Evolutionary conservation across 2,329 filamentous ascomycete genomes (phyloP).

Genomic region (Onygenales sp.): DNA sequence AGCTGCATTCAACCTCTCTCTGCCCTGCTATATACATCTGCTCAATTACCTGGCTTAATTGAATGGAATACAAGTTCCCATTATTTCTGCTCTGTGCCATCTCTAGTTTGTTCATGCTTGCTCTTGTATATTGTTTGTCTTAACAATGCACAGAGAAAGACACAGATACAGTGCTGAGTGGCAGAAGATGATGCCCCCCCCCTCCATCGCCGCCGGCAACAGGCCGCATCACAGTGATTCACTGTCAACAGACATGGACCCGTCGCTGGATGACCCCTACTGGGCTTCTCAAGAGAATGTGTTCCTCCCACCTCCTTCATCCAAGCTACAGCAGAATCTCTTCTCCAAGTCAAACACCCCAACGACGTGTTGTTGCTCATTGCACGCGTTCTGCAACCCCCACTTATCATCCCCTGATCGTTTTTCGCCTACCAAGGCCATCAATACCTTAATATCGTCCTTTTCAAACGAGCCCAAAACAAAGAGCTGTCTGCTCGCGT

Average conservation of each 20-base stretch:
- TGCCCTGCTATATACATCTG: not conserved
- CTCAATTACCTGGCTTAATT: not conserved
- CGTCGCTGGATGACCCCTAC: not conserved
- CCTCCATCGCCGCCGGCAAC: not conserved
- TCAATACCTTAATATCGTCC: not conserved
- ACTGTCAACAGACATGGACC: not conserved
- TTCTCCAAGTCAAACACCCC: not conserved
- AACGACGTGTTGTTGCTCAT: not conserved
- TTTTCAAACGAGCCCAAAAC: not conserved
- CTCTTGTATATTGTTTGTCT: not conserved
- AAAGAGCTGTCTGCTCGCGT: not conserved
- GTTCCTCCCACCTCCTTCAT: not conserved
- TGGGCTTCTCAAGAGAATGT: not conserved
- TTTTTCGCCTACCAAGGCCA: not conserved
- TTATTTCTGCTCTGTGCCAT: too few species aligned
- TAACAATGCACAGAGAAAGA: not conserved
- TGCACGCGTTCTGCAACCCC: not conserved
- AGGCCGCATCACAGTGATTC: not conserved
- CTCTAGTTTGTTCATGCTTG: not conserved
- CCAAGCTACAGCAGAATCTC: not conserved
- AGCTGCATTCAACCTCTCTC: not conserved
- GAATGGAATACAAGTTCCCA: too few species aligned
- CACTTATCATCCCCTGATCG: not conserved
- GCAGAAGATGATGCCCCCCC: conserved; percentile 1
- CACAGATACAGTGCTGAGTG: conserved; percentile 1